These are phyloP conservation scores for Teunomyces lycoperdinae DNA, from an alignment of 805 yeast species.

Conservation along the genomic window DNA sequence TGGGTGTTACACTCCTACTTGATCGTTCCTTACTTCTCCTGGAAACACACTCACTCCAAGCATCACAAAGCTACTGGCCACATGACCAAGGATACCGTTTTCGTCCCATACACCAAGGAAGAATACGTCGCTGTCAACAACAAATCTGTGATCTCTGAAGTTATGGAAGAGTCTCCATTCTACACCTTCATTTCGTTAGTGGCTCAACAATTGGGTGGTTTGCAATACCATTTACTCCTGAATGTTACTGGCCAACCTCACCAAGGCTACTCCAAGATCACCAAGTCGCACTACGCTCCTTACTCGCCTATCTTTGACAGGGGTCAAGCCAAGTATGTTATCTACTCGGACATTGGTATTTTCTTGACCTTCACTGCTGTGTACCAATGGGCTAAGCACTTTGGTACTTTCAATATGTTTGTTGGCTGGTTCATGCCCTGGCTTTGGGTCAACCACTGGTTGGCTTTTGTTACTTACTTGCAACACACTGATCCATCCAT, in stretches of 20 bases:
- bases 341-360: constrained; percentile 73
- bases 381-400: constrained; percentile 57
- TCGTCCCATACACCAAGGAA: constrained; percentile 69
- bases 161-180: constrained; percentile 74
- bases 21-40: constrained; percentile 82
- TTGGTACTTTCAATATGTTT: constrained; percentile 60
- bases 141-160: constrained; percentile 45
- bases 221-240: constrained; percentile 61
- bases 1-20: constrained; percentile 79
- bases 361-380: constrained; percentile 48
- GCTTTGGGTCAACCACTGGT: constrained; percentile 84
- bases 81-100: constrained; percentile 78
- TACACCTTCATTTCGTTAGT: constrained; percentile 54
- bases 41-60: constrained; percentile 82
- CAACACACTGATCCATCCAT: constrained; percentile 79
- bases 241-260: constrained; percentile 77
- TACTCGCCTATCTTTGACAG: constrained; percentile 69
- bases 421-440: constrained; percentile 77
- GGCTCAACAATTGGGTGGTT: constrained; percentile 75
- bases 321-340: constrained; percentile 67
- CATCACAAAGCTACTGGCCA: constrained; percentile 92
- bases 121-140: constrained; percentile 44
- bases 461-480: constrained; percentile 78
- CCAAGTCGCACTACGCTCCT: constrained; percentile 70
- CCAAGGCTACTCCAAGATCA: constrained; percentile 43